These are phyloP conservation scores for Meripilus lineatus DNA, from an alignment of 1,284 basidiomycete species.

Conservation along the genomic window DNA sequence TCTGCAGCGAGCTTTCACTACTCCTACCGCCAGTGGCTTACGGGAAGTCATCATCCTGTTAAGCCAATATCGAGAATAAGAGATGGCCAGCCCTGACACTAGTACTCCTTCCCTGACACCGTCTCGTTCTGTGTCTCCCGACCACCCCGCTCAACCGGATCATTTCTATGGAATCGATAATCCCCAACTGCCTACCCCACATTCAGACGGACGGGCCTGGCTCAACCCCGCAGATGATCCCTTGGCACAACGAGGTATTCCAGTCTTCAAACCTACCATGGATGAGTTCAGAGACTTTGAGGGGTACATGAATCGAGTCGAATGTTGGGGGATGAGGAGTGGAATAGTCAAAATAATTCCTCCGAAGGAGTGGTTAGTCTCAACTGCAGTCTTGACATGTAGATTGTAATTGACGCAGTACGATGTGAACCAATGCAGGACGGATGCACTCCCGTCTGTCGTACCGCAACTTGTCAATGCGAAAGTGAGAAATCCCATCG, in stretches of 20 bases:
- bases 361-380: conserved; percentile 84
- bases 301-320: conserved; percentile 78
- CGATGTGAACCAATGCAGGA: conserved; percentile 46
- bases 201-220: conserved; percentile 56
- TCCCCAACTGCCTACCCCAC: conserved; percentile 46
- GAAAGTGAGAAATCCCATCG: conserved; percentile 82
- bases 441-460: conserved; percentile 64
- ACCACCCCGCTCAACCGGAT: conserved; percentile 61
- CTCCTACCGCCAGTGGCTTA: too few relatives aligned
- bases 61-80: too few relatives aligned
- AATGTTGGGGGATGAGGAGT: conserved; percentile 82
- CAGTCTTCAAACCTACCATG: conserved; percentile 90
- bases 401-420: conserved; percentile 2
- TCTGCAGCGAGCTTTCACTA: too few relatives aligned
- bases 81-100: conserved; percentile 22
- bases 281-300: conserved; percentile 89
- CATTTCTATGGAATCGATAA: conserved; percentile 69
- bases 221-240: conserved; percentile 81
- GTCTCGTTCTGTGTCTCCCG: conserved; percentile 49
- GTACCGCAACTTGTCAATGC: conserved; percentile 65
- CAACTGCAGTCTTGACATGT: not conserved
- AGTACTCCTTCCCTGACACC: conserved; percentile 46
- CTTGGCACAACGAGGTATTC: conserved; percentile 82
- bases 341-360: conserved; percentile 95
- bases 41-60: too few relatives aligned